Base-by-base conservation (phyloP, 768 basidiomycete species). In the Lactarius trivialis region DNA sequence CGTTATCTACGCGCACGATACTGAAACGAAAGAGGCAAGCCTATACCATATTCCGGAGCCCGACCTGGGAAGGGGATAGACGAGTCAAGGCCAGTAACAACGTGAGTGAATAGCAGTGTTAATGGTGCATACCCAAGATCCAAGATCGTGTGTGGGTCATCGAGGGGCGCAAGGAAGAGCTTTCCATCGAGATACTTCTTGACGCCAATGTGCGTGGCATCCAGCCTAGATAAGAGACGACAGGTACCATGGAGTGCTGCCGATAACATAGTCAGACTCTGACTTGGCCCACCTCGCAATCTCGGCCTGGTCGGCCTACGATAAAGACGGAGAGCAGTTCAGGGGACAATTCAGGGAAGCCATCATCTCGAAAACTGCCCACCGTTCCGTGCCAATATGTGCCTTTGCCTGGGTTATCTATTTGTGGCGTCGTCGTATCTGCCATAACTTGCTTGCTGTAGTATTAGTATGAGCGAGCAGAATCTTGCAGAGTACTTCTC, bases 71-170 rank as follows among this genome's bases (percentile, higher is more conserved):
- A 28, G 12, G 19, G 45, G 14, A 48, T 11, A 14, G 11, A 6
- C 24, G 11, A 45, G 4, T 45, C 43, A 45, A 24, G 4, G 24
- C 24, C 45, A 14, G 6, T 7, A 24, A 45, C 6, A 6, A 45
- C 11, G 43, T 45, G 43, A 3, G n/a, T 1, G 24, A 21, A 26
- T 26, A 14, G 45, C 7, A 14, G 6, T 12, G 12, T 34, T 6
- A 39, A 36, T 66, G 7, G n/a, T 36, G 32, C 21, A 28, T 59
- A 71, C 70, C 70, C 70, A 43, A 71, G 52, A 28, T 71, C 70
- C 28, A 71, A 51, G 50, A 71, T 70, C 8, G 56, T 65, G n/a
- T 58, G 60, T 0, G 70, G 70, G 17, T 67, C 59, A 5, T 59
- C 60, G 17, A 71, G 60, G 28, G 62, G 61, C 5, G 60, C 67